Percentiles rank a stretch among this genome's conserved stretches.
Conservation (phyloP, 805 yeast genomes). For the Yamadazyma olivae region DNA sequence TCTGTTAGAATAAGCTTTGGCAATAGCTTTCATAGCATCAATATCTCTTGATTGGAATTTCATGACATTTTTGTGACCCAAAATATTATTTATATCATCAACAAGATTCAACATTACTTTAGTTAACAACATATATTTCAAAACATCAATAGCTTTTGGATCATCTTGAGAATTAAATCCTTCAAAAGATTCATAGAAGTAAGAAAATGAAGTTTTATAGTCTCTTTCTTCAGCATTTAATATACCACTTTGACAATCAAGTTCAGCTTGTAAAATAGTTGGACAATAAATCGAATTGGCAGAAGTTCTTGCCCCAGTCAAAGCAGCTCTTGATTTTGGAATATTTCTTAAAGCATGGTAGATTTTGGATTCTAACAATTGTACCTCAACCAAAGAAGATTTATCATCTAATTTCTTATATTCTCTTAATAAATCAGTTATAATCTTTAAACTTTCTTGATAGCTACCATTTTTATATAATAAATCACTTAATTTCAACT, state of each 20-base stretch:
- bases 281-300: slow-evolving; percentile 98
- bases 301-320: slow-evolving; percentile 93
- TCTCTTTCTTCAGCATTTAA: slow-evolving; percentile 96
- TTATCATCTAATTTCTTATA: slow-evolving; percentile 95
- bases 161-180: slow-evolving; percentile 74
- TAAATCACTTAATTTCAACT: slow-evolving; percentile 75
- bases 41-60: slow-evolving; percentile 81
- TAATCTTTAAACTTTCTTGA: slow-evolving; percentile 68
- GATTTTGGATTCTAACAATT: slow-evolving; percentile 83
- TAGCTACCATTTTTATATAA: slow-evolving; percentile 64
- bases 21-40: slow-evolving; percentile 94
- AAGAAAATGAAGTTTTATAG: slow-evolving; percentile 92
- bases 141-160: slow-evolving; percentile 60
- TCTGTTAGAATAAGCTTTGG: slow-evolving; percentile 85
- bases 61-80: slow-evolving; percentile 63
- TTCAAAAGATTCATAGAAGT: slow-evolving; percentile 93
- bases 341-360: slow-evolving; percentile 89
- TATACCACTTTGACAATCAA: slow-evolving; percentile 93
- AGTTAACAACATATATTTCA: slow-evolving; percentile 89
- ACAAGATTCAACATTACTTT: slow-evolving; percentile 89
- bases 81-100: slow-evolving; percentile 78
- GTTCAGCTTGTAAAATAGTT: slow-evolving; percentile 87
- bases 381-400: slow-evolving; percentile 92
- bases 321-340: slow-evolving; percentile 86
- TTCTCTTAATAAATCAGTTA: slow-evolving; percentile 71